Percentiles rank a stretch among this genome's conserved stretches.
Evolutionary conservation across 202 grass and related monocot species (phyloP).

Genomic region (Schoenoplectus tabernaemontani): DNA sequence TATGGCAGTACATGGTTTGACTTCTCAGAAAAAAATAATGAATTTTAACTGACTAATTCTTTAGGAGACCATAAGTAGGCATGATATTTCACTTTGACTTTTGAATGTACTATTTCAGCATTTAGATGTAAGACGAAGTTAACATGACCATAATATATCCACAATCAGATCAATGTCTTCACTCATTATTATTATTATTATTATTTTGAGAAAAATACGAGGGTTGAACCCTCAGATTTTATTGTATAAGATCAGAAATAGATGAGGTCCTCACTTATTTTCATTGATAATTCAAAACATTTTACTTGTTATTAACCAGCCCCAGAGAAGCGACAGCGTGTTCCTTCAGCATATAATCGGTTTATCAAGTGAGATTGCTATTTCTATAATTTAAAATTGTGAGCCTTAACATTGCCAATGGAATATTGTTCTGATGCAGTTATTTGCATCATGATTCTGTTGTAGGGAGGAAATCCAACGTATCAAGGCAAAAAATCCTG

Average conservation of each 20-base stretch:
- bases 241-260: too few species aligned
- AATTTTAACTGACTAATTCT: neutral
- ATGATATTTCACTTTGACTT: neutral
- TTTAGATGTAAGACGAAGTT: neutral
- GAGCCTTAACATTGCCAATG: neutral
- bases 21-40: too few species aligned
- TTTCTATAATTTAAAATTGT: neutral
- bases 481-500: slow-evolving; percentile 90
- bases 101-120: neutral
- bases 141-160: neutral
- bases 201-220: too few species aligned
- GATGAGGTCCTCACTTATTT: too few species aligned
- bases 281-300: neutral
- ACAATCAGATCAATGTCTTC: neutral
- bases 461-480: slow-evolving; percentile 88
- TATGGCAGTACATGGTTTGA: too few species aligned
- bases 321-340: slow-evolving; percentile 83
- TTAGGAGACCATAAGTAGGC: neutral
- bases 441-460: neutral
- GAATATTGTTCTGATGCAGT: neutral
- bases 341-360: slow-evolving; percentile 85
- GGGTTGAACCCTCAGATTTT: too few species aligned
- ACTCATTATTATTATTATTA: neutral
- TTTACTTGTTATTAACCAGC: slow-evolving; percentile 32
- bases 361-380: slow-evolving; percentile 80